Evolutionary conservation across 2,329 filamentous ascomycete species (phyloP), one percentile per base, ranked within the genome.

Genomic region (Arthrobotrys musiformis): DNA sequence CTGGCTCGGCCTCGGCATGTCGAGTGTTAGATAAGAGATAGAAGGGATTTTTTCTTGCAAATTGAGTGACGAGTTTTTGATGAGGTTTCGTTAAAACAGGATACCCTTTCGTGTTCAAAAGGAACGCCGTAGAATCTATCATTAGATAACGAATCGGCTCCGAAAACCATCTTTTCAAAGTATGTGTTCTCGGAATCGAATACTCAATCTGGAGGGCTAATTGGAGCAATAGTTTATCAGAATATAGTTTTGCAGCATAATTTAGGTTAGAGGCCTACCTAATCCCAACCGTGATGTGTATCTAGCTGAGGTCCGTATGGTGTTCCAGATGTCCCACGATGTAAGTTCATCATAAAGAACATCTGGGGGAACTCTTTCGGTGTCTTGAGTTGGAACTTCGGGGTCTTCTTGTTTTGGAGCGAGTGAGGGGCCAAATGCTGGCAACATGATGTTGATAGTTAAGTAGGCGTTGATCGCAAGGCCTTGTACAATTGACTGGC

Each of bases 321-420:
- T 87, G 83, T 99, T 91, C 95, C 95, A 99, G 0, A 92, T 91
- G 84, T 98, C 94, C 96, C 96, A 99, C 1, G 90, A 88, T 64
- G 90, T 90, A 83, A 93, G 95, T 0, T 92, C 83, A 81, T 94
- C 91, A 60, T 79, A 80, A 9, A 74, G 54, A 66, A 68, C 79
- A n/a, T 74, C 80, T 56, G 80, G 80, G 81, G 82, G 81, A 5
- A 64, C 11, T 70, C 81, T 63, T 73, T 68, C 56, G 81, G 81
- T 84, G n/a, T 85, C 80, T 52, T 81, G 81, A n/a, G 63, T 83
- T 54, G 87, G 85, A 69, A 88, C 85, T 58, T 89, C 89, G 5
- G 86, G 81, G 4, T 88, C 87, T 1, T 90, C 88, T 80, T 92
- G 90, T 22, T 46, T 22, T 30, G 40, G 52, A 11, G 50, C 66